Base-by-base conservation (phyloP, 805 yeast genomes). In the Candida palmyrensis region DNA sequence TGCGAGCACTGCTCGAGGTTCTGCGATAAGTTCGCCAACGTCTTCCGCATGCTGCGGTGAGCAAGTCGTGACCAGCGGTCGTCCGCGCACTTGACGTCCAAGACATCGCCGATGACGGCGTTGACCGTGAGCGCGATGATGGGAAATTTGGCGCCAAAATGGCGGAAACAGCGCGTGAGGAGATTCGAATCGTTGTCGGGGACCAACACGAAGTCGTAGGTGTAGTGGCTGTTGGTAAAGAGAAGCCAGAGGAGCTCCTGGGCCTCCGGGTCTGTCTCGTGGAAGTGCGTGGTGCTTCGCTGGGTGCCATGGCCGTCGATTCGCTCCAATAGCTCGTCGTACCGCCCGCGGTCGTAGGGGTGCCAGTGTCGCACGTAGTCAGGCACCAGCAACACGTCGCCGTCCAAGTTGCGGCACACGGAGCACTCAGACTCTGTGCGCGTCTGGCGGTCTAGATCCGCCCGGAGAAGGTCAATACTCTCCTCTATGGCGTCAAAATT, bases 291-390 rank as follows among this genome's bases (percentile, higher is more conserved):
- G 8, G 12, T 17, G 21, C n/a, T 6, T 6, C 5, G 12, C 6
- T 11, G 11, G 10, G 11, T 13, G 6, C 35, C 30, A 14, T 18
- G n/a, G 6, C 25, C 18, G 7, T 17, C 12, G 17, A 18, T 14
- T 10, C 14, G 12, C 9, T 24, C 27, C 8, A 24, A 7, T 10
- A 24, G 10, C 27, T 24, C 9, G 8, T 24, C 6, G 11, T 24
- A 24, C 10, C 27, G 12, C 10, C 14, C 27, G 8, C 11, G 6
- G 27, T 24, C 21, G 12, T 17, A 32, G 5, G 24, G 24, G 12
- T 16, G 19, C 35, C 35, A 32, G 27, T 32, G 14, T 18, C 26
- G n/a, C 6, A 32, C 30, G 15, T 17, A 32, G 11, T 15, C 25
- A 11, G 35, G 35, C 3, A 25, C 23, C n/a, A 7, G 13, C 11